Evolutionary conservation across 1,284 basidiomycete genomes (phyloP).

Genomic region (Ganoderma multipileum): DNA sequence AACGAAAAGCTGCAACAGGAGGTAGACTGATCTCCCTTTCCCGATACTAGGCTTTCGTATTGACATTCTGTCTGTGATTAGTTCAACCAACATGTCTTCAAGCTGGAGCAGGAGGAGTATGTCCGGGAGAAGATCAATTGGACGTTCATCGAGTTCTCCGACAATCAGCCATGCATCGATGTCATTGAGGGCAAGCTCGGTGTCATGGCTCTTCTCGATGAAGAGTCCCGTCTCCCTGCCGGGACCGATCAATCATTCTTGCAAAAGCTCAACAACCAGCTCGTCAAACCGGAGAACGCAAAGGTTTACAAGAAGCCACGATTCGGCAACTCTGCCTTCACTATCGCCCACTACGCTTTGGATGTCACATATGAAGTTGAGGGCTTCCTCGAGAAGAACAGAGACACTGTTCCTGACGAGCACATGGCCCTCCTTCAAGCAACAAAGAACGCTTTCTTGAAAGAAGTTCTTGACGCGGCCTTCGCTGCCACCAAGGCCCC

Average conservation of each 20-base stretch:
- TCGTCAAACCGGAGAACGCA: slow-evolving; percentile 87
- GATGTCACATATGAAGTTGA: slow-evolving; percentile 99
- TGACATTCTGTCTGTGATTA: slow-evolving; percentile 39
- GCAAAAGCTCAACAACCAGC: slow-evolving; percentile 91
- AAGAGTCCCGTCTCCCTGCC: slow-evolving; percentile 96
- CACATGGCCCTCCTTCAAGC: slow-evolving; percentile 87
- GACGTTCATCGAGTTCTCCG: slow-evolving; percentile 99
- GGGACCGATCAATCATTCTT: slow-evolving; percentile 95
- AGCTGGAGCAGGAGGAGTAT: slow-evolving; percentile 99
- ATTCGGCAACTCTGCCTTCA: slow-evolving; percentile 97
- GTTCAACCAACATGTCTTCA: slow-evolving; percentile 99
- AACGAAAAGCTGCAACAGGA: slow-evolving; percentile 98
- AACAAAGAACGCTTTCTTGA: slow-evolving; percentile 93
- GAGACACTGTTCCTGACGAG: slow-evolving; percentile 98
- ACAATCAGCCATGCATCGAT: slow-evolving; percentile 99
- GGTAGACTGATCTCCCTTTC: slow-evolving; percentile 50
- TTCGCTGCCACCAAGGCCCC: slow-evolving; percentile 74
- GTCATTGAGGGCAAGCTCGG: slow-evolving; percentile 98
- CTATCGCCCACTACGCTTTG: slow-evolving; percentile 97
- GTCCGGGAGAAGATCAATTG: slow-evolving; percentile 98
- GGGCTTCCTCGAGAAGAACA: slow-evolving; percentile 98
- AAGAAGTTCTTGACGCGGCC: slow-evolving; percentile 93
- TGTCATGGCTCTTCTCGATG: slow-evolving; percentile 93
- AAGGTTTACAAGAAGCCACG: slow-evolving; percentile 97
- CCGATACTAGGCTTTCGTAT: background rate